A percentile compares a stretch with the other conserved stretches of the same genome.
These are phyloP conservation scores for Calamus simplicifolius DNA, from an alignment of 176 grass and related monocot species.

Conservation along the genomic window DNA sequence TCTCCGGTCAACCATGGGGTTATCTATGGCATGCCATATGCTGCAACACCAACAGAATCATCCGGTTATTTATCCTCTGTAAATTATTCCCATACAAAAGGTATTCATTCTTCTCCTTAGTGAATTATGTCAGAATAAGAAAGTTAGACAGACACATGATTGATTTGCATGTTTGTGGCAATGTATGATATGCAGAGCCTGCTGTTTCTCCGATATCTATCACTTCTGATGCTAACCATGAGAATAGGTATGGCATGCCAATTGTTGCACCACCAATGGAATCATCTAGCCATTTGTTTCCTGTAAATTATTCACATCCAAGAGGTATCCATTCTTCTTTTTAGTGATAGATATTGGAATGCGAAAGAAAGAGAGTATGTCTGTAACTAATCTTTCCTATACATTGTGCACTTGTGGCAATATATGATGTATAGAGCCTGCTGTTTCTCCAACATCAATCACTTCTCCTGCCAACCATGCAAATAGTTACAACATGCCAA, in stretches of 20 bases:
- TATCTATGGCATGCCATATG: too few species aligned
- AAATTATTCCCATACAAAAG: too few species aligned
- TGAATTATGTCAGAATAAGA: too few species aligned
- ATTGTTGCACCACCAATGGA: background rate
- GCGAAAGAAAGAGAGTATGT: background rate
- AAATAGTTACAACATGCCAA: background rate
- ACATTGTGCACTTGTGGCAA: background rate
- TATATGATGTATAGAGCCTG: background rate
- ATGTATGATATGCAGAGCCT: background rate
- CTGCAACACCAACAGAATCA: too few species aligned
- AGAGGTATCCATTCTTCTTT: slow-evolving; percentile 19
- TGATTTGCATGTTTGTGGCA: too few species aligned
- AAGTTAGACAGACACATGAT: too few species aligned
- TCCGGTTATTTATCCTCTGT: too few species aligned
- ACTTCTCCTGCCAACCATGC: background rate
- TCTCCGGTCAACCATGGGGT: too few species aligned
- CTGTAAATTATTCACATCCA: slow-evolving; percentile 10
- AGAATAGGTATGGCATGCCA: background rate
- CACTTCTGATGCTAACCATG: background rate
- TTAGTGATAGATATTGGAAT: slow-evolving; percentile 6
- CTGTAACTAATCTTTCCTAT: too few species aligned
- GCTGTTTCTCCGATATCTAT: background rate
- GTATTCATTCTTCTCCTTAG: too few species aligned
- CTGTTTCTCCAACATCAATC: background rate
- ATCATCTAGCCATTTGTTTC: background rate